A percentile compares a stretch with the other conserved stretches of the same genome.
These are phyloP conservation scores for Eucalyptus curtisii DNA, from an alignment of 345 rosid species.

Conservation along the genomic window DNA sequence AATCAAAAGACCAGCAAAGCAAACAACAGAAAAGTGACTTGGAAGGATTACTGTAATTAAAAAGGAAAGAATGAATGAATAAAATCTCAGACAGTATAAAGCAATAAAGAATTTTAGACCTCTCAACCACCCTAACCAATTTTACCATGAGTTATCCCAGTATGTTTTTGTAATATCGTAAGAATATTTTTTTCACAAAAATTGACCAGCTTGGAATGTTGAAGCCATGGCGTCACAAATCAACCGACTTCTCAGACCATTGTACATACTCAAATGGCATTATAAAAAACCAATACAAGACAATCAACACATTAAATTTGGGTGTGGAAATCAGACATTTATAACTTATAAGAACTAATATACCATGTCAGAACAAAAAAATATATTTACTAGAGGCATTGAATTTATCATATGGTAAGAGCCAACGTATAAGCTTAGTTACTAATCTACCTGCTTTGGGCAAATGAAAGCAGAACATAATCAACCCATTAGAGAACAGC, in stretches of 20 bases:
- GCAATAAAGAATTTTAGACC: not conserved
- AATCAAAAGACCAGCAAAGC: not conserved
- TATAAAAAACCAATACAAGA: not conserved
- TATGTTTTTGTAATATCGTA: not conserved
- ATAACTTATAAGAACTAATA: not conserved
- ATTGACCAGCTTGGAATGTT: not conserved
- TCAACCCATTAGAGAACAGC: not conserved
- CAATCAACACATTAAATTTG: not conserved
- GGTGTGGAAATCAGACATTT: not conserved
- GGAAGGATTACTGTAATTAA: not conserved
- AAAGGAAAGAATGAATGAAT: not conserved
- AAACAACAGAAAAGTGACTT: not conserved
- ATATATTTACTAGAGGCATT: not conserved
- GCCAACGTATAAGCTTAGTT: not conserved
- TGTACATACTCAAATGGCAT: not conserved
- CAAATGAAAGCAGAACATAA: not conserved
- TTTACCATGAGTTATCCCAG: not conserved
- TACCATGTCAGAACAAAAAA: not conserved
- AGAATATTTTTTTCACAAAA: not conserved
- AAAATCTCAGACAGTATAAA: not conserved
- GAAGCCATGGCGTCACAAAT: not conserved
- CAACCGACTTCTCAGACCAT: not conserved
- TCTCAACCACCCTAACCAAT: not conserved
- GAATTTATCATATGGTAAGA: not conserved
- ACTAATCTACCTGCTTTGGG: not conserved